Base-by-base conservation (phyloP, 495 filamentous ascomycete species). In the Podospora bellae-mahoneyi region DNA sequence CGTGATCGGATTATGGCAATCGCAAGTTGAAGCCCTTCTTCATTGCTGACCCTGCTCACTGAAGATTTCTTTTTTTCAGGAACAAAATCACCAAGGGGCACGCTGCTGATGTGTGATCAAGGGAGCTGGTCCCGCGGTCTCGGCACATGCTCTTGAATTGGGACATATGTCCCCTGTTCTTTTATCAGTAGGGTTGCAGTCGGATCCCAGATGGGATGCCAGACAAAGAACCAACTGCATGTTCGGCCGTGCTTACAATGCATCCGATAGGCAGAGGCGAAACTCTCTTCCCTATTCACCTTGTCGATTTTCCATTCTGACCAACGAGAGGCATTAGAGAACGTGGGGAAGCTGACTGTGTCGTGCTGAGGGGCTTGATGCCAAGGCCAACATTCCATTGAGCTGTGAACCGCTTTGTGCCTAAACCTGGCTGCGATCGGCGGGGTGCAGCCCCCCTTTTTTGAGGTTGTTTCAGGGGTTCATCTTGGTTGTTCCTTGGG, bases 161-260 rank as follows among this genome's bases (percentile, higher is more conserved):
- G 19, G 0, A 20, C 9, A 56, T 10, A 55, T 28, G 6, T 1
- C 19, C n/a, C 44, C 26, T 58, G 27, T 34, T 20, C 23, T 23
- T 34, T 60, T 56, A 55, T 67, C 34, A 62, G 18, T 0, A 48
- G 56, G 34, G 19, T 56, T 56, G 64, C 27, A 34, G 15, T 58
- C 34, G n/a, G 55, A 48, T 58, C 64, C 64, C 55, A 23, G 58
- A 59, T 28, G 32, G 64, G 55, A 60, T 59, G 27, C 53, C 64
- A 57, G 26, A 3, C 23, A 34, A 64, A 20, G 26, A 64, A 9
- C 39, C 39, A 48, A 16, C 39, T 48, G 39, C 39, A 32, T 32
- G 30, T 0, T 32, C 30, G 30, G 30, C 4, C 7, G 30, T 32
- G 30, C 30, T 7, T 1, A 32, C 30, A 48, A 10, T 48, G 39